A percentile compares a stretch with the other conserved stretches of the same genome.
phyloP scores from a whole-genome alignment of 768 basidiomycete genomes.

The Tubosaeta sp. region DNA sequence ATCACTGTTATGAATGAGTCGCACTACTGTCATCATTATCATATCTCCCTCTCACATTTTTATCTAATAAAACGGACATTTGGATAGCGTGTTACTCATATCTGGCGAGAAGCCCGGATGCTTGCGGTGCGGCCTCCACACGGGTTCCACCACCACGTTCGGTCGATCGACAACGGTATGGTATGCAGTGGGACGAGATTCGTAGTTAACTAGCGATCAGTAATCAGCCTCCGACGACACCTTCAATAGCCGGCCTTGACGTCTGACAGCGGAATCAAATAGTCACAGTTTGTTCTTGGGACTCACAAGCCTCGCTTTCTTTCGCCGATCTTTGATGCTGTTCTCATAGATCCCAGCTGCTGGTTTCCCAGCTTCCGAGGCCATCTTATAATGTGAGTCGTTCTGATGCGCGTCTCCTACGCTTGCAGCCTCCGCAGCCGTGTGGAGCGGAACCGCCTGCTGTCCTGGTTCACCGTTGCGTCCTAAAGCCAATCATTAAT shows the following conservation, averaged over 20 bases:
- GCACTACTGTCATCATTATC: slow-evolving; percentile 16
- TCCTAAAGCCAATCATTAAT: slow-evolving; percentile 33
- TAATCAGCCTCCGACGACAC: slow-evolving; percentile 14
- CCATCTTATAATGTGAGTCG: slow-evolving; percentile 21
- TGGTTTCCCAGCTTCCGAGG: slow-evolving; percentile 9
- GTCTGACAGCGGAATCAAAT: slow-evolving; percentile 31
- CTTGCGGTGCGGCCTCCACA: slow-evolving; percentile 31
- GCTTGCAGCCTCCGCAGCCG: slow-evolving; percentile 11
- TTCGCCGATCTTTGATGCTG: slow-evolving; percentile 24
- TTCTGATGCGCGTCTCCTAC: background rate
- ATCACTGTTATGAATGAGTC: slow-evolving; percentile 23
- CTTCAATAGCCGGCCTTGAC: slow-evolving; percentile 12
- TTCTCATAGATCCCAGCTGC: slow-evolving; percentile 16
- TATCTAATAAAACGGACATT: slow-evolving; percentile 36
- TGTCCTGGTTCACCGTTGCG: slow-evolving; percentile 24
- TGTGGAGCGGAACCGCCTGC: slow-evolving; percentile 26
- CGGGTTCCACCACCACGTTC: slow-evolving; percentile 9
- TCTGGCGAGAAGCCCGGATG: slow-evolving; percentile 25
- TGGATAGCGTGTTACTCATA: slow-evolving; percentile 26
- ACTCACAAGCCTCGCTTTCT: slow-evolving; percentile 2
- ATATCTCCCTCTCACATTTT: slow-evolving; percentile 22
- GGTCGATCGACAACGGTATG: slow-evolving; percentile 2
- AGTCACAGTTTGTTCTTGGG: slow-evolving; percentile 8
- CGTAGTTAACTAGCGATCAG: slow-evolving; percentile 10
- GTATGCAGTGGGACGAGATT: slow-evolving; percentile 1